Evolutionary conservation across 495 filamentous ascomycete genomes (phyloP), one percentile per base, ranked within the genome.

Genomic region (Lophiostoma macrostomum): DNA sequence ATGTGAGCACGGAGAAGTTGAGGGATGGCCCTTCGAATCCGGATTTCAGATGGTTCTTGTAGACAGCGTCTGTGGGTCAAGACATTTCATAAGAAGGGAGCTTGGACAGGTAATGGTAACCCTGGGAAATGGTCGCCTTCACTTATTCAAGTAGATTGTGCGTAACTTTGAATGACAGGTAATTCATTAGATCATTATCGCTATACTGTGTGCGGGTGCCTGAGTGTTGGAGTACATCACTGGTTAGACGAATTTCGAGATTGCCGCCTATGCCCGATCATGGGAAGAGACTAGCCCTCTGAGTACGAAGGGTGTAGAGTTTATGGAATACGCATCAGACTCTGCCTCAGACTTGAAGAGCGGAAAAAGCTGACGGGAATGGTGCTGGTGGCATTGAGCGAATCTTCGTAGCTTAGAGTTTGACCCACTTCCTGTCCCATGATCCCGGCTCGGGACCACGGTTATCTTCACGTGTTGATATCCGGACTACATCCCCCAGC

Each of bases 21-120:
- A 73, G 79, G 57, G 85, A 89, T 63, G 87, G 86, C 2, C 86
- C 86, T 2, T 67, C 68, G 6, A 74, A 71, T 35, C 71, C 72
- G 7, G 81, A 84, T 51, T 90, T 88, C 58, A 75, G 86, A 30
- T 91, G 86, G 87, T 87, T 88, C 63, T 71, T 61, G 28, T 64
- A 54, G 49, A 29, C 36, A 43, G 28, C 6, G 19, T 6, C 6
- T 42, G 20, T 23, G 14, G 42, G 8, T 46, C 8, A 43, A 20
- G 40, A 5, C 5, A 10, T 25, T 5, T 5, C 13, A 43, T 7
- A 27, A 46, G 5, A 46, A 30, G 42, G 11, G 32, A 28, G 13
- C 11, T 39, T 8, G 18, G 8, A 18, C 36, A 12, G 18, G 36
- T 8, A 18, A 19, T 13, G 11, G 36, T 10, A 39, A 7, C 10